Percentiles rank a stretch among this genome's conserved stretches.
phyloP scores from a whole-genome alignment of 2,329 filamentous ascomycete genomes.

The Lasiodiplodia sp. region DNA sequence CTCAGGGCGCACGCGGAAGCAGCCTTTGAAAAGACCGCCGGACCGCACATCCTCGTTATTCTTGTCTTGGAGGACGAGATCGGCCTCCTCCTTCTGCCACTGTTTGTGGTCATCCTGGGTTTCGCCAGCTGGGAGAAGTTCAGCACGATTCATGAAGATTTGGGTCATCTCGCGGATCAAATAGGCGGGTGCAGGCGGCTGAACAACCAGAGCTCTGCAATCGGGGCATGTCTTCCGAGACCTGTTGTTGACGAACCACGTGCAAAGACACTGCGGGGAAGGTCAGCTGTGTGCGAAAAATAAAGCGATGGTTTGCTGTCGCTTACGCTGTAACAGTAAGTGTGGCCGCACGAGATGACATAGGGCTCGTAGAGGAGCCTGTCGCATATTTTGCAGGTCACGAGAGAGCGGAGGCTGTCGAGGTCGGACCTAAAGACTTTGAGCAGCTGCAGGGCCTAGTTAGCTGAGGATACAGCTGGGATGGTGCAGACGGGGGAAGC shows the following conservation, averaged over 20 bases:
- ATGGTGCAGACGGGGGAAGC: slow-evolving; percentile 2
- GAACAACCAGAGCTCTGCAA: slow-evolving; percentile 66
- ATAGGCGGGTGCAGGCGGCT: slow-evolving; percentile 70
- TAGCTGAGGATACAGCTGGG: slow-evolving; percentile 33
- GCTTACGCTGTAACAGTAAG: slow-evolving; percentile 72
- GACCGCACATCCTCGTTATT: slow-evolving; percentile 56
- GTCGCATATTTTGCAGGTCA: slow-evolving; percentile 74
- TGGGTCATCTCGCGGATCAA: slow-evolving; percentile 70
- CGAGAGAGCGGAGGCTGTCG: slow-evolving; percentile 64
- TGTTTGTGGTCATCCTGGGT: slow-evolving; percentile 66
- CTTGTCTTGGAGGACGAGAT: slow-evolving; percentile 66
- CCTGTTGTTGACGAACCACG: slow-evolving; percentile 62
- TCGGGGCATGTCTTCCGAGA: slow-evolving; percentile 72
- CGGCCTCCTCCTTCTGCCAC: slow-evolving; percentile 66
- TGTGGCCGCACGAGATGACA: slow-evolving; percentile 72
- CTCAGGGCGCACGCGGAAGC: slow-evolving; percentile 52
- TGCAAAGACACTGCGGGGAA: slow-evolving; percentile 60
- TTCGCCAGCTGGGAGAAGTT: slow-evolving; percentile 69
- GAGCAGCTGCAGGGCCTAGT: slow-evolving; percentile 44
- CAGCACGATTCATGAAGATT: slow-evolving; percentile 65
- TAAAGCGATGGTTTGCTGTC: slow-evolving; percentile 37
- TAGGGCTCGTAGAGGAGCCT: slow-evolving; percentile 74
- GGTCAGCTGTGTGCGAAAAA: slow-evolving; percentile 37
- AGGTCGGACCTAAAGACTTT: slow-evolving; percentile 59
- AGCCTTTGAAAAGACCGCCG: slow-evolving; percentile 70